Conservation (phyloP, 2,329 filamentous ascomycete genomes). For the Aspergillus versicolor region DNA sequence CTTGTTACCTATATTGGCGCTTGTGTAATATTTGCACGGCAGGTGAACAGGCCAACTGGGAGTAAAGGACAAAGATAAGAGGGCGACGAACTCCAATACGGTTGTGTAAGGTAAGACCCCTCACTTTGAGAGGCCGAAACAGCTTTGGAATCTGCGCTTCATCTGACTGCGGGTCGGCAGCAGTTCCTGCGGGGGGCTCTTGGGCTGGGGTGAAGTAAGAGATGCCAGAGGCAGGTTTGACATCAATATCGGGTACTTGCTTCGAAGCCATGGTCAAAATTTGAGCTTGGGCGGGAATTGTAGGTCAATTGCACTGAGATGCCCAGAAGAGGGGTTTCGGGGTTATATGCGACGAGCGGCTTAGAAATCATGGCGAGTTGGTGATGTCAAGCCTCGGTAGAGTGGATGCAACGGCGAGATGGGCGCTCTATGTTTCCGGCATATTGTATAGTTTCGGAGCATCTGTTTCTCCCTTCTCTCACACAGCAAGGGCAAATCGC, state of each 20-base stretch:
- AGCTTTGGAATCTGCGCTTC: slow-evolving; percentile 52
- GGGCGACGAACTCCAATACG: slow-evolving; percentile 19
- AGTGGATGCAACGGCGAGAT: neutral
- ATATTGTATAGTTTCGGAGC: neutral
- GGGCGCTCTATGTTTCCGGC: neutral
- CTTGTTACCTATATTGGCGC: neutral
- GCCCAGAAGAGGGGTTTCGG: neutral
- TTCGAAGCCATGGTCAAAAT: neutral
- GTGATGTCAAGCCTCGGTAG: slow-evolving; percentile 7
- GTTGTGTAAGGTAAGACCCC: slow-evolving; percentile 62
- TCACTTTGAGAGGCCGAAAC: slow-evolving; percentile 57
- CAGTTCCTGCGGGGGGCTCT: slow-evolving; percentile 35
- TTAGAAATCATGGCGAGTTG: neutral
- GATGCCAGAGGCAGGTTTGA: slow-evolving; percentile 40
- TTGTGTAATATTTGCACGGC: neutral
- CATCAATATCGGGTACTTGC: slow-evolving; percentile 30
- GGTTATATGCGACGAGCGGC: neutral
- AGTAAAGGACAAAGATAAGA: neutral
- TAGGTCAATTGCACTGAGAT: neutral
- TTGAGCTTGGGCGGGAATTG: neutral
- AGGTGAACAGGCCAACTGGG: neutral
- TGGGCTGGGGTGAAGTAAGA: slow-evolving; percentile 45
- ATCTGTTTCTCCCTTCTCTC: neutral
- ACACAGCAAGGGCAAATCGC: too few relatives aligned
- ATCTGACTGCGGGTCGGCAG: slow-evolving; percentile 42